A percentile compares a stretch with the other conserved stretches of the same genome.
Evolutionary conservation across 345 rosid genomes (phyloP).

Genomic region (Eutrema yunnanense): DNA sequence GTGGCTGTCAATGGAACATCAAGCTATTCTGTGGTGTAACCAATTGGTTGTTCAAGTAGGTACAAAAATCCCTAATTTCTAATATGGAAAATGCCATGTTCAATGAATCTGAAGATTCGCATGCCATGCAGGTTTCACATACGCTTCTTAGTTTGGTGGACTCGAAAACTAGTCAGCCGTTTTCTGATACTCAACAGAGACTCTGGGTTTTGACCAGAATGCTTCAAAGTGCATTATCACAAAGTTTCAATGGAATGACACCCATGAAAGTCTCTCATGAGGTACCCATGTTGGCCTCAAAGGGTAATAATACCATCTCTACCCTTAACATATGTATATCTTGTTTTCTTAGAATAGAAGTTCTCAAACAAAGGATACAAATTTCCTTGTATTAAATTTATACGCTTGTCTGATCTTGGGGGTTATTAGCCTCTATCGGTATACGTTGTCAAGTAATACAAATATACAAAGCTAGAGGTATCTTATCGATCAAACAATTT

Average conservation of each 20-base stretch:
- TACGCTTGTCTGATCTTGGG: not conserved
- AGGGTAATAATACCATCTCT: slow-evolving; percentile 39
- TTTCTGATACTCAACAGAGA: slow-evolving; percentile 53
- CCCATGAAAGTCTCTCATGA: slow-evolving; percentile 42
- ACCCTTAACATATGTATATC: not conserved
- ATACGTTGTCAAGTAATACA: not conserved
- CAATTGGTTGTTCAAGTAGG: slow-evolving; percentile 95
- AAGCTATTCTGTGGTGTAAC: slow-evolving; percentile 96
- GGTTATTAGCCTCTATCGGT: not conserved
- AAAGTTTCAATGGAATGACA: slow-evolving; percentile 65
- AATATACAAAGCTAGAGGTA: slow-evolving; percentile 5
- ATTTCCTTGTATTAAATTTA: not conserved
- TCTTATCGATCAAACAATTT: not conserved
- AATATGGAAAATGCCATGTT: not conserved
- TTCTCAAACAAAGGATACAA: not conserved
- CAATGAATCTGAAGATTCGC: slow-evolving; percentile 22
- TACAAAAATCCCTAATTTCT: slow-evolving; percentile 8
- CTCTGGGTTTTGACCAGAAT: slow-evolving; percentile 61
- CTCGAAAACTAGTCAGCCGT: slow-evolving; percentile 65
- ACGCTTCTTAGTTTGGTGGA: slow-evolving; percentile 92
- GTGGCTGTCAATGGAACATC: slow-evolving; percentile 99
- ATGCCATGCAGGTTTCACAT: slow-evolving; percentile 75
- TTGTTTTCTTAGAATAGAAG: not conserved
- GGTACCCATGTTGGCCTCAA: slow-evolving; percentile 32
- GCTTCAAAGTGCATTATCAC: slow-evolving; percentile 79